Conservation (phyloP, 345 rosid species). For the Orychophragmus violaceus region DNA sequence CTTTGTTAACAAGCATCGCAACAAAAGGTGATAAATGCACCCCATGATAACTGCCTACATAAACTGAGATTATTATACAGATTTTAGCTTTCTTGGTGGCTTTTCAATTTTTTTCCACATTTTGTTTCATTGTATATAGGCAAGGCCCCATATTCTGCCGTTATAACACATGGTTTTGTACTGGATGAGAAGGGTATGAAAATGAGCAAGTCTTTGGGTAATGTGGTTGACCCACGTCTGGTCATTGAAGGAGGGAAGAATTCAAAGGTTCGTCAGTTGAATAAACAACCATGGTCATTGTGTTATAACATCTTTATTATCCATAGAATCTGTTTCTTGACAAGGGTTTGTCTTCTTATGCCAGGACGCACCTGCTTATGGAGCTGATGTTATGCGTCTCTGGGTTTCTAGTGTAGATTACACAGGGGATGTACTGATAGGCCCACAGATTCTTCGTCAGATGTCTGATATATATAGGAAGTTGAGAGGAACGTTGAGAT, state of each 20-base stretch:
- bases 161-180: slow-evolving; percentile 93
- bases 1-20: slow-evolving; percentile 83
- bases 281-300: neutral
- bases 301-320: slow-evolving; percentile 16
- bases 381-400: slow-evolving; percentile 90
- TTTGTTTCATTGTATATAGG: slow-evolving; percentile 47
- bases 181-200: slow-evolving; percentile 92
- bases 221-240: slow-evolving; percentile 77
- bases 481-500: slow-evolving; percentile 86
- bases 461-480: slow-evolving; percentile 91
- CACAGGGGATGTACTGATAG: slow-evolving; percentile 75
- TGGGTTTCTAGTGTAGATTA: slow-evolving; percentile 99
- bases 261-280: slow-evolving; percentile 49
- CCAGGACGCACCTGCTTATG: slow-evolving; percentile 91
- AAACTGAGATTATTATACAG: neutral
- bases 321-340: slow-evolving; percentile 6
- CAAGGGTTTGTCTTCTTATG: slow-evolving; percentile 24
- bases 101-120: slow-evolving; percentile 7
- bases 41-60: neutral
- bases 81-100: slow-evolving; percentile 15
- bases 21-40: slow-evolving; percentile 55
- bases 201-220: slow-evolving; percentile 97
- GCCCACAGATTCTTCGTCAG: slow-evolving; percentile 81
- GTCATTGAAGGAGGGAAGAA: slow-evolving; percentile 85
- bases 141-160: slow-evolving; percentile 75